These are phyloP conservation scores for Leccinum olivaceopallidum DNA, from an alignment of 768 basidiomycete genomes.

Conservation along the genomic window DNA sequence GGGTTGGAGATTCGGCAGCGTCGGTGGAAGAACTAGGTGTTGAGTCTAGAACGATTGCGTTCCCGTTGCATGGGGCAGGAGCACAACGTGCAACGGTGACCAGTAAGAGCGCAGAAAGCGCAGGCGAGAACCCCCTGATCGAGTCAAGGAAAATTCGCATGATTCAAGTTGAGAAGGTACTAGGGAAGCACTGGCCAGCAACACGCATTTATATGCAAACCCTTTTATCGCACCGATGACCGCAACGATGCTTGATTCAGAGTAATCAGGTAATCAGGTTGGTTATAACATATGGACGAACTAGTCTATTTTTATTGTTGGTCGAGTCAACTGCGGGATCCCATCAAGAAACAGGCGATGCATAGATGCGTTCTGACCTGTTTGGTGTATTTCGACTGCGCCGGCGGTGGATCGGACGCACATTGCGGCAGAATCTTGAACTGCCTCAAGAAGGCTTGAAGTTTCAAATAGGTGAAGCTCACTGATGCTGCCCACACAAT, in stretches of 20 bases:
- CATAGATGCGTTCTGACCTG: too few relatives aligned
- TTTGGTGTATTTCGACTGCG: too few relatives aligned
- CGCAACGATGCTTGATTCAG: background rate
- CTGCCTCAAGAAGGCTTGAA: too few relatives aligned
- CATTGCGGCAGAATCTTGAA: too few relatives aligned
- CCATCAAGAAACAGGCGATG: too few relatives aligned
- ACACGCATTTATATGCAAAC: background rate
- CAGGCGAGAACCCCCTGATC: background rate
- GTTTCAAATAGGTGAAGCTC: too few relatives aligned
- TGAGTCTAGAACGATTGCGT: background rate
- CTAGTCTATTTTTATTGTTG: background rate
- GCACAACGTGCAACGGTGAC: constrained; percentile 5
- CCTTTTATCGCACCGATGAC: background rate
- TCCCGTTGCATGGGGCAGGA: background rate
- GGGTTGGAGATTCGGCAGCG: constrained; percentile 31
- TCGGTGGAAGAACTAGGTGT: constrained; percentile 11
- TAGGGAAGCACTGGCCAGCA: background rate
- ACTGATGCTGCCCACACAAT: too few relatives aligned
- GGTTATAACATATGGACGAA: background rate
- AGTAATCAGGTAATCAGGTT: background rate
- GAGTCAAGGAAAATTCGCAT: constrained; percentile 3
- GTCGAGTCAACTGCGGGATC: background rate
- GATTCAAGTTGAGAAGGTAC: background rate
- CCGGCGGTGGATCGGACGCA: too few relatives aligned
- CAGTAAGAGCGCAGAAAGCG: constrained; percentile 6